phyloP scores from a whole-genome alignment of 257 asterid species.

The Cruciata laevipes region DNA sequence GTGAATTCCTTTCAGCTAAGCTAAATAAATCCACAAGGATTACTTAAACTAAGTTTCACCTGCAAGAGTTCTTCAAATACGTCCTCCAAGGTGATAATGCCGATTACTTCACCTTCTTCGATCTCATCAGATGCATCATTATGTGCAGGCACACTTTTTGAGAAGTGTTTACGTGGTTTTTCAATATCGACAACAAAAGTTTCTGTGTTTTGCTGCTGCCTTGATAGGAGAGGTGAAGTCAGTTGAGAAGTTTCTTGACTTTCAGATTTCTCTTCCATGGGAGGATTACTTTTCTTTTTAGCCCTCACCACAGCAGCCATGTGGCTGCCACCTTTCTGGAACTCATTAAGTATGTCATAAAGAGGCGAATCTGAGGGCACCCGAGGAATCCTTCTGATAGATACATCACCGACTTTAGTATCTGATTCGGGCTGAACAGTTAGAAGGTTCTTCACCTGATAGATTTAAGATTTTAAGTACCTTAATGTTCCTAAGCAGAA shows the following conservation, averaged over 20 bases:
- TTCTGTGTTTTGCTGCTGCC: conserved; percentile 33
- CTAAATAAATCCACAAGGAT: not conserved
- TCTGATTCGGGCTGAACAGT: conserved; percentile 82
- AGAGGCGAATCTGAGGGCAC: conserved; percentile 88
- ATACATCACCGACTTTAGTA: conserved; percentile 79
- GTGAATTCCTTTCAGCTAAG: too few species aligned
- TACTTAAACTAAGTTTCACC: not conserved
- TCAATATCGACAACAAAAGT: conserved; percentile 55
- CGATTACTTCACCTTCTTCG: not conserved
- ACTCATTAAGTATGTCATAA: conserved; percentile 80
- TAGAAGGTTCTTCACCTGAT: conserved; percentile 81
- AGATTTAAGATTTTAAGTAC: not conserved
- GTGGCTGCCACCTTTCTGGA: conserved; percentile 85
- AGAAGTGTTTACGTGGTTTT: conserved; percentile 31
- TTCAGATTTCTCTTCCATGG: conserved; percentile 32
- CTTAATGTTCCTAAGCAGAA: not conserved
- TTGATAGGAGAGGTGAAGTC: conserved; percentile 42
- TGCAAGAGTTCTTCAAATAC: not conserved
- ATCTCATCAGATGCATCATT: not conserved
- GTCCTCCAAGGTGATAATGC: not conserved
- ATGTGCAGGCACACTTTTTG: not conserved
- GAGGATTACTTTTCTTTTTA: conserved; percentile 36
- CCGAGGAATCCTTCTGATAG: conserved; percentile 83
- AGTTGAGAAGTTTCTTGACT: conserved; percentile 35
- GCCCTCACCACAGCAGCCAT: conserved; percentile 88